These are phyloP conservation scores for Tulasnella sp. DNA, from an alignment of 768 basidiomycete species.

Conservation along the genomic window DNA sequence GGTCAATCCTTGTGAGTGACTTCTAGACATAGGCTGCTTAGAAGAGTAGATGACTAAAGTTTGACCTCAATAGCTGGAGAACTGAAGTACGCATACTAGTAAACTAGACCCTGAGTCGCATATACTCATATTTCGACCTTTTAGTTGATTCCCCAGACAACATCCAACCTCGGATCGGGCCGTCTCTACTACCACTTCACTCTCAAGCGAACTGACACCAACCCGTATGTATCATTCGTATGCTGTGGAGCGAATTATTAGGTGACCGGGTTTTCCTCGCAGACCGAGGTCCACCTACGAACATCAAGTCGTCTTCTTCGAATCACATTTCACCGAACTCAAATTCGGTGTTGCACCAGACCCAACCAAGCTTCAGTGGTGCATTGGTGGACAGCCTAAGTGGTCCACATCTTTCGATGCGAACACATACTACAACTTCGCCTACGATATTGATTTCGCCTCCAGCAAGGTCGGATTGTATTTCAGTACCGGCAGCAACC, in stretches of 20 bases:
- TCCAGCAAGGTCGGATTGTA: conserved; percentile 43
- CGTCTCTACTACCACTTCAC: conserved; percentile 53
- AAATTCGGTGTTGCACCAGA: conserved; percentile 45
- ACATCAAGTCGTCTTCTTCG: conserved; percentile 40
- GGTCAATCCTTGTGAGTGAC: background rate
- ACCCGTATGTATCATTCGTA: conserved; percentile 28
- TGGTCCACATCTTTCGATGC: conserved; percentile 41
- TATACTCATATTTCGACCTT: too few species aligned
- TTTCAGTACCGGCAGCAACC: conserved; percentile 37
- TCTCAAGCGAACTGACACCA: conserved; percentile 35
- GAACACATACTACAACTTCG: conserved; percentile 51
- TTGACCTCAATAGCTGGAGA: too few species aligned
- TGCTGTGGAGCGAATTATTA: background rate
- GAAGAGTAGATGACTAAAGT: too few species aligned
- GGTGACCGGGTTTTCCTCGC: background rate
- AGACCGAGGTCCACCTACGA: conserved; percentile 35
- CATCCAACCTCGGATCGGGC: conserved; percentile 42
- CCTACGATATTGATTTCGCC: conserved; percentile 52
- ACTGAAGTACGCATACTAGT: too few species aligned
- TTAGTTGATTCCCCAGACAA: conserved; percentile 33
- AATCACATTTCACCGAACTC: conserved; percentile 51
- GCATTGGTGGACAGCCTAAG: conserved; percentile 33
- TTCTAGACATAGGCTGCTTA: too few species aligned
- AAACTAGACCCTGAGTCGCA: too few species aligned
- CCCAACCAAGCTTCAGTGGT: conserved; percentile 41